Base-by-base conservation (phyloP, 768 basidiomycete species). In the Nevesoporus exiguus region DNA sequence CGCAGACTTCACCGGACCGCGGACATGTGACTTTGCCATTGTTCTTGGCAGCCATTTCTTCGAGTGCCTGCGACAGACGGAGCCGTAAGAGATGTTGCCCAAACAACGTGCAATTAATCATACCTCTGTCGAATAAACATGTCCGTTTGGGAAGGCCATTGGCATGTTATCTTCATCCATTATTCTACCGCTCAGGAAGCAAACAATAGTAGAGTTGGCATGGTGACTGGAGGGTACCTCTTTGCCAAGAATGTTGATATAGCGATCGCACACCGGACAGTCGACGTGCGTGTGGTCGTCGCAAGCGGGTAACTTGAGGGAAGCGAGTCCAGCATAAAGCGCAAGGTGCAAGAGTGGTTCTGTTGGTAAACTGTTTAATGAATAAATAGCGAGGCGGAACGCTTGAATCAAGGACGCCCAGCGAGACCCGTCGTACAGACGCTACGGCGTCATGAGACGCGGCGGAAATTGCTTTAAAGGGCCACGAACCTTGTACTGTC, bases 141-240 rank as follows among this genome's bases (percentile, higher is more conserved):
- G 79, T 17, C 96, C 95, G 58, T 91, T 84, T 3, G 93, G 89
- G 61, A 97, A 91, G 13, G 85, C 88, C 85, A 97, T 81, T 0
- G 95, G 93, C 78, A 88, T 85, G 62, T 95, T 95, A 66, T 93
- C 85, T 59, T 85, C 94, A 63, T 97, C 90, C 88, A 98, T 96
- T 52, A 98, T 94, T 68, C 86, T 85, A 24, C 96, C 94, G 58
- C 82, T 93, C 64, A 98, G 80, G 49, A 84, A 74, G 66, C 97
- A 98, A 15, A 98, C 95, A 51, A 99, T 91, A 0, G 92, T 96
- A 21, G 93, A 96, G 66, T 96, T 98, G 37, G 88, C 85, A 67
- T 98, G 94, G 73, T 98, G 95, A 61, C 90, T 91, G 66, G 82
- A 85, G 1, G 97, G 95, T 0, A 98, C 93, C 59, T 93, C 90